Base-by-base conservation (phyloP, 768 basidiomycete species). In the Auricularia cornea region DNA sequence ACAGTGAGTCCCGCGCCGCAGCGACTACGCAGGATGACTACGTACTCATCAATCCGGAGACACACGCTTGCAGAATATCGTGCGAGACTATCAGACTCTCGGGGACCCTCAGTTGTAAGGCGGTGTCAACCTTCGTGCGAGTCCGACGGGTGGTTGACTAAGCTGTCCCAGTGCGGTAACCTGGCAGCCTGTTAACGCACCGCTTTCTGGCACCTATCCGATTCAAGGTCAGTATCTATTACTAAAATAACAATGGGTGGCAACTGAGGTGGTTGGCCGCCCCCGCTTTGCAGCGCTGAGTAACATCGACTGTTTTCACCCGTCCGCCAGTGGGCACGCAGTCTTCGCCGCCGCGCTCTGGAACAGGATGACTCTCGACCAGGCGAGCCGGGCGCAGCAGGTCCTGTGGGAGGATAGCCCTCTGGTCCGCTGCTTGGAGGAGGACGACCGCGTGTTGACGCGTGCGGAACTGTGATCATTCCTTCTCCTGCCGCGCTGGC, bases 291-390 rank as follows among this genome's bases (percentile, higher is more conserved):
- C 59, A 63, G 62, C 62, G 32, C 57, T 63, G 23, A 59, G 56
- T 16, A 40, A 52, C 33, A 57, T 63, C n/a, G 62, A 63, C 52
- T 63, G 62, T 33, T 63, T 63, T 54, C 62, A 63, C 2, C 62
- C 62, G 0, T 38, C 35, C 10, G 35, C 35, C 35, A 38, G 35
- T 14, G 35, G 35, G 0, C 35, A 38, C 35, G 35, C 35, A 38
- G 35, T 38, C 35, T 38, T 38, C 16, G 35, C 35, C 0, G 35
- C 35, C 10, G 35, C 10, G 8, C 0, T 38, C 10, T 38, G 35
- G 35, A 38, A 38, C 35, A 38, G 35, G 16, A 38, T 38, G 35
- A 38, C 35, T 38, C 35, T 38, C 35, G 35, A 38, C 35, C 8
- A 38, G 35, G 35, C 8, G 35, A 14, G 35, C 16, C 35, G 35